A percentile compares a stretch with the other conserved stretches of the same genome.
phyloP scores from a whole-genome alignment of 768 basidiomycete genomes.

The Rhodocollybia butyracea region DNA sequence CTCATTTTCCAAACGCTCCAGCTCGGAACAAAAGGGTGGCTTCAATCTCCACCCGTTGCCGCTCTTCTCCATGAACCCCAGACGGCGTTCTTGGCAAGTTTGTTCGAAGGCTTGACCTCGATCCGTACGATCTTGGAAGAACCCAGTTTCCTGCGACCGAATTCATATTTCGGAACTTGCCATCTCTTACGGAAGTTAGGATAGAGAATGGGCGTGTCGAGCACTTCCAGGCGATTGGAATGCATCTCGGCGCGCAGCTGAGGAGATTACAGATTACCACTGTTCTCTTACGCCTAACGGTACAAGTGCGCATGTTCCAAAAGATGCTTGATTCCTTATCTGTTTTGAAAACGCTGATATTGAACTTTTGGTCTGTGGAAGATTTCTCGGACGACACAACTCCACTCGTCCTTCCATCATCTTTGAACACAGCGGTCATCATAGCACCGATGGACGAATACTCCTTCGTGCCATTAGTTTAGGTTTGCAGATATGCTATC shows the following conservation, averaged over 20 bases:
- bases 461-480: neutral
- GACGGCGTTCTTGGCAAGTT: neutral
- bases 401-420: neutral
- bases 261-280: neutral
- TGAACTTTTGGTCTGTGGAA: neutral
- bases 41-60: neutral
- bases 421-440: neutral
- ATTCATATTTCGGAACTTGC: neutral
- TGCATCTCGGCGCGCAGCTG: neutral
- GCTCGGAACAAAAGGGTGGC: too few relatives aligned
- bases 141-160: neutral
- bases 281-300: neutral
- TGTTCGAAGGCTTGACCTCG: neutral
- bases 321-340: neutral
- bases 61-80: neutral
- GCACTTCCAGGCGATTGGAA: neutral
- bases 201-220: neutral
- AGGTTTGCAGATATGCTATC: neutral
- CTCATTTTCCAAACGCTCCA: neutral
- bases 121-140: neutral
- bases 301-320: neutral
- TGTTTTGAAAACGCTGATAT: neutral
- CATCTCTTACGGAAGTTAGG: neutral
- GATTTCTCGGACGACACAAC: neutral
- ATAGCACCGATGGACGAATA: neutral